phyloP scores from a whole-genome alignment of 768 basidiomycete species.

The Cyathus striatus region DNA sequence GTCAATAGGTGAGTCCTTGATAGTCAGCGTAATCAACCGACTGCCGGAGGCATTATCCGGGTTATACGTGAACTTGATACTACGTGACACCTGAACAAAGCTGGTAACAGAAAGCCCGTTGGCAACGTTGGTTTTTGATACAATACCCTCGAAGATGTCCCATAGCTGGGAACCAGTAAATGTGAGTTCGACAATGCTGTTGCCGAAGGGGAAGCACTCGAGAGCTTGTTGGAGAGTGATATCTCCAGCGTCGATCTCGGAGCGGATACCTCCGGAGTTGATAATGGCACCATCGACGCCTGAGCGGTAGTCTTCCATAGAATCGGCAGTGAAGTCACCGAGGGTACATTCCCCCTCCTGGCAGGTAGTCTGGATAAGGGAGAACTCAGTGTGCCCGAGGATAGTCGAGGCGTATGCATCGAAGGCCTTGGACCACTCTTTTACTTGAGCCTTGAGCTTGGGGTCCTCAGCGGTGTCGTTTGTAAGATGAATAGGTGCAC shows the following conservation, averaged over 20 bases:
- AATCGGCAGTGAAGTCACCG: slow-evolving; percentile 37
- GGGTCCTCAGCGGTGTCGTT: slow-evolving; percentile 29
- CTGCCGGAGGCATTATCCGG: slow-evolving; percentile 18
- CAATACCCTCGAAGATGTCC: slow-evolving; percentile 37
- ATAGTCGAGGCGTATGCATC: slow-evolving; percentile 24
- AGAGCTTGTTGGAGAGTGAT: slow-evolving; percentile 33
- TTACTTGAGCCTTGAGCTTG: slow-evolving; percentile 29
- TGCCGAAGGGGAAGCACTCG: slow-evolving; percentile 39
- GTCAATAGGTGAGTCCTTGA: slow-evolving; percentile 20
- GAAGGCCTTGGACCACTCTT: slow-evolving; percentile 34
- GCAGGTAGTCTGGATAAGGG: slow-evolving; percentile 34
- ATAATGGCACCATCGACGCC: slow-evolving; percentile 26
- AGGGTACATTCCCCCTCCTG: slow-evolving; percentile 37
- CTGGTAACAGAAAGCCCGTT: slow-evolving; percentile 27
- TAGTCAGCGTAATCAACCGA: slow-evolving; percentile 21
- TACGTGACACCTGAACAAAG: slow-evolving; percentile 36
- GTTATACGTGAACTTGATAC: slow-evolving; percentile 27
- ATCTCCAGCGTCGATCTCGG: slow-evolving; percentile 32
- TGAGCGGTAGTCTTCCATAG: slow-evolving; percentile 30
- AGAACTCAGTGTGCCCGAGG: slow-evolving; percentile 27
- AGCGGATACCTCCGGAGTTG: slow-evolving; percentile 39
- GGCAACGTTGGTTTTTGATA: slow-evolving; percentile 19
- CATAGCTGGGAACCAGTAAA: slow-evolving; percentile 36
- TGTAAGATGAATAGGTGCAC: slow-evolving; percentile 37
- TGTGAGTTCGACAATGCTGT: slow-evolving; percentile 31